Evolutionary conservation across 1,139 yeast genomes (phyloP), one percentile per base, ranked within the genome.

Genomic region (Candida labiduridarum): DNA sequence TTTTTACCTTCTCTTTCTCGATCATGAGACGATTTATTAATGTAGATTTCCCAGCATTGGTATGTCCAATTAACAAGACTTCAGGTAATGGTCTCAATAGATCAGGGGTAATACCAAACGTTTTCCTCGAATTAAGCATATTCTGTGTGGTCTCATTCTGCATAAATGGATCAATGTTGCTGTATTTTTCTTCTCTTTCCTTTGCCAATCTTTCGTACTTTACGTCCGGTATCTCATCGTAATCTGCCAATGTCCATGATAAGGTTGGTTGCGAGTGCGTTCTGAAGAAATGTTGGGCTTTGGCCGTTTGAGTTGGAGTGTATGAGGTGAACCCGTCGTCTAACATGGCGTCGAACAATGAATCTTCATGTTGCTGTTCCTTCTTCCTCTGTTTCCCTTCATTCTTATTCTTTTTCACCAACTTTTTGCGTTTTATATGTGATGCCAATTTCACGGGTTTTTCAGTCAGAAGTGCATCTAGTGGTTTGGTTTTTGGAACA

Each of bases 41-140:
- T 0, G 95, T 83, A 0, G 96, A 88, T 62, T 90, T 90, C 0
- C 97, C 97, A 1, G 84, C 90, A 59, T 90, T 90, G 46, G 96
- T 86, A 56, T 89, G 80, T 0, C 97, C 97, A 48, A 90, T 61
- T 41, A 90, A 74, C 7, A 87, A 71, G 2, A 89, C 81, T 31
- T 47, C 49, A 4, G 49, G 49, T 9, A 44, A 29, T 4, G 18
- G 35, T 8, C 18, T 59, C 35, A 72, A 59, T 22, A 65, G 56
- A 14, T 58, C 61, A 4, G 75, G 73, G 14, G 52, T 55, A 18
- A 71, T 64, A 0, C 76, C 76, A 54, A 68, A 70, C 1, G 72
- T 61, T 48, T 63, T 54, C 50, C 55, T 54, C 11, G 68, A 59
- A 15, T 50, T 49, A 15, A 49, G 51, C 41, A 59, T 46, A 33